Evolutionary conservation across 2,329 filamentous ascomycete species (phyloP).

Genomic region (Bipolaris victoriae): DNA sequence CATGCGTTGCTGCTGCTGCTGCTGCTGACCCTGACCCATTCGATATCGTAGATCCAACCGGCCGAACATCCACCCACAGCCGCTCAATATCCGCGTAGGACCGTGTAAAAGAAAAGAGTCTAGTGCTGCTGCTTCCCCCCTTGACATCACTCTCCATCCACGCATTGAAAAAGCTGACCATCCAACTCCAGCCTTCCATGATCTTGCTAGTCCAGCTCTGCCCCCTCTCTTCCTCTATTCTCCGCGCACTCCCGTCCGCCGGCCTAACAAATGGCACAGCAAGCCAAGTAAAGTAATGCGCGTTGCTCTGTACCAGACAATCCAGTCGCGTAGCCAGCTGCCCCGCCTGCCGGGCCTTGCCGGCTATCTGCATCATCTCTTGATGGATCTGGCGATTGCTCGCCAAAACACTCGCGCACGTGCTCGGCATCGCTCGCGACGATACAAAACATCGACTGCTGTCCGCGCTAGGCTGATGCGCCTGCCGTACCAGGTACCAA

Average conservation of each 20-base stretch:
- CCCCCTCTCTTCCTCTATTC: background rate
- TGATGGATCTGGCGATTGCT: constrained; percentile 37
- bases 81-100: constrained; percentile 29
- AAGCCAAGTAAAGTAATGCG: constrained; percentile 43
- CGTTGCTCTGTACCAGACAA: constrained; percentile 39
- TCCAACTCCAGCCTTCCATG: constrained; percentile 28
- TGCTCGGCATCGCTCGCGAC: constrained; percentile 28
- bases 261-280: constrained; percentile 38
- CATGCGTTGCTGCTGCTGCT: constrained; percentile 8
- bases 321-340: constrained; percentile 33
- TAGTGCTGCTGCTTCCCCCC: background rate
- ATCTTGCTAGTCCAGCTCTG: constrained; percentile 5
- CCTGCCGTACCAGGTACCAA: constrained; percentile 24
- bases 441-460: constrained; percentile 37
- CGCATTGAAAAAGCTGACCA: constrained; percentile 18
- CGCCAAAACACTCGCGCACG: constrained; percentile 39
- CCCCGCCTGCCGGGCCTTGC: constrained; percentile 23
- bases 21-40: constrained; percentile 25
- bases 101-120: background rate
- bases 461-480: constrained; percentile 24
- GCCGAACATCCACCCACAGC: constrained; percentile 41
- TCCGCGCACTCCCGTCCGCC: background rate
- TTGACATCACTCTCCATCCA: constrained; percentile 10
- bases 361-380: constrained; percentile 38
- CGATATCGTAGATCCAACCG: constrained; percentile 28